Base-by-base conservation (phyloP, 1,139 yeast species). In the Nakaseomyces uthaithaninus region DNA sequence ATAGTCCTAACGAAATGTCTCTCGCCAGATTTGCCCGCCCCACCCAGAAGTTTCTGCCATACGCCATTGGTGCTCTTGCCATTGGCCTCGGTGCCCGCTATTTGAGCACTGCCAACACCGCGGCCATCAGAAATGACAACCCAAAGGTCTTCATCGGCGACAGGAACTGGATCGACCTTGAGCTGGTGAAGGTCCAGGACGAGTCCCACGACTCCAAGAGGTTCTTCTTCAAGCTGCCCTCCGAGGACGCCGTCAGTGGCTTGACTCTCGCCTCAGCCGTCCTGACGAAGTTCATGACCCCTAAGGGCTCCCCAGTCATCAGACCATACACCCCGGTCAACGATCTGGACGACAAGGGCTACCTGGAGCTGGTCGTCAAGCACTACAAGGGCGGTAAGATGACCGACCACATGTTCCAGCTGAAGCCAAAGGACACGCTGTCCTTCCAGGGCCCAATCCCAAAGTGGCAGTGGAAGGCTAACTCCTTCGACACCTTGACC, bases 321-420 rank as follows among this genome's bases (percentile, higher is more conserved):
- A 82, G 99, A 69, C 98, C 99, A 36, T 93, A 93, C 72, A 93
- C 99, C 27, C 98, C 99, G 44, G 72, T 80, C 42, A 74, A 85
- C 26, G 86, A 82, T 55, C 69, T 74, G 41, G 77, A 76, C 42
- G 71, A 72, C 46, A 72, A 72, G 62, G 98, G 98, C 41, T 63
- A 73, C 43, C 70, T 93, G 57, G 87, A 85, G 48, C 75, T 93
- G 53, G 75, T 89, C 47, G 71, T 93, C 63, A 93, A 93, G 74
- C 76, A 72, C 49, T 93, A 93, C 68, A 83, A 79, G 39, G 66
- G 64, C 37, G 97, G 97, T 54, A 82, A 84, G 67, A 80, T 89
- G 78, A 77, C 94, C 40, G 69, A 71, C 56, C 94, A 86, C 65
- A 66, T 87, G 45, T 76, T 72, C 61, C 67, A 67, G 45, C 75